Evolutionary conservation across 2,329 filamentous ascomycete genomes (phyloP).

Genomic region (Diatrype stigma): DNA sequence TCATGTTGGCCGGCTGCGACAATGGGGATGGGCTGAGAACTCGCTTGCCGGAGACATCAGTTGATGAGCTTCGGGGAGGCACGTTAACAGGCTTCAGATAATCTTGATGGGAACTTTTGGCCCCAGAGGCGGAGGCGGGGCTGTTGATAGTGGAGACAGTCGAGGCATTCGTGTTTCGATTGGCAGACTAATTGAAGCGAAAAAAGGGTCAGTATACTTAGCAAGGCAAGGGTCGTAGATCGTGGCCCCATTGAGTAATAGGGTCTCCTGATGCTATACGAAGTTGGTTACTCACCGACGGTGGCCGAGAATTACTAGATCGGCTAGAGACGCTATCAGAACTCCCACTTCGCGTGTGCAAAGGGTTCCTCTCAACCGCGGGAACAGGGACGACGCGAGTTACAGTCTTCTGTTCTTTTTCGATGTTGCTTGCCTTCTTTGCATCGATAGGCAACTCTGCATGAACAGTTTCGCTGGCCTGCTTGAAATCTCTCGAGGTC

Average conservation of each 20-base stretch:
- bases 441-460: slow-evolving; percentile 24
- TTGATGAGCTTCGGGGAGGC: slow-evolving; percentile 58
- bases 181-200: slow-evolving; percentile 49
- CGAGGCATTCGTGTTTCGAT: slow-evolving; percentile 50
- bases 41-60: slow-evolving; percentile 60
- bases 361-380: slow-evolving; percentile 27
- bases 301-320: slow-evolving; percentile 56
- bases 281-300: slow-evolving; percentile 55
- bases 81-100: slow-evolving; percentile 52
- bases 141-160: slow-evolving; percentile 40
- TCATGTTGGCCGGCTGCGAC: slow-evolving; percentile 66
- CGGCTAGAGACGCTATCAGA: slow-evolving; percentile 60
- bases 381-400: slow-evolving; percentile 30
- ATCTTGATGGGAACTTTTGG: slow-evolving; percentile 47
- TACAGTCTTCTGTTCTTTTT: slow-evolving; percentile 37
- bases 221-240: slow-evolving; percentile 23
- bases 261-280: slow-evolving; percentile 14
- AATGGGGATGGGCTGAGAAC: slow-evolving; percentile 66
- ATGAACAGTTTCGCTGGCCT: slow-evolving; percentile 30
- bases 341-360: slow-evolving; percentile 50
- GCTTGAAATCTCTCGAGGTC: slow-evolving; percentile 34
- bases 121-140: slow-evolving; percentile 47
- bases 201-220: slow-evolving; percentile 43
- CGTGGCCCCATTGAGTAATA: slow-evolving; percentile 41
- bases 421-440: slow-evolving; percentile 26